Base-by-base conservation (phyloP, 768 basidiomycete genomes). In the Gautieria morchelliformis region DNA sequence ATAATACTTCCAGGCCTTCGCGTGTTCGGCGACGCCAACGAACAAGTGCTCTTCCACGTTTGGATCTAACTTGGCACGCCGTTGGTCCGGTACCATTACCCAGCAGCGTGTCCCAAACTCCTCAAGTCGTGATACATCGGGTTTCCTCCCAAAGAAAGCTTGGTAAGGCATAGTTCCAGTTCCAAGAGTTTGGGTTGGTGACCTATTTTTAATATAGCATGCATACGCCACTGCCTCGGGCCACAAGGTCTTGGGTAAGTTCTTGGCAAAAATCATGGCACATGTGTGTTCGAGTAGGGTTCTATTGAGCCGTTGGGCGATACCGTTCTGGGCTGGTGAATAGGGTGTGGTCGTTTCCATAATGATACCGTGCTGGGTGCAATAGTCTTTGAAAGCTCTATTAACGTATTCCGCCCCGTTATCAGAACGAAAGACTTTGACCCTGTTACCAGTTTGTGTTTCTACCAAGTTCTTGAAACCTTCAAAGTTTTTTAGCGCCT, bases 301-400 rank as follows among this genome's bases (percentile, higher is more conserved):
- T 17, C 27, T 51, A 37, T 52, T 51, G 6, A 40, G 5, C 1
- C 37, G 46, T 46, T 58, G 49, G 1, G n/a, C 58, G 60, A 65
- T 3, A 65, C 67, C 70, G 56, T 75, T 76, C 32, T 75, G 71
- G 0, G 68, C 61, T 0, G 71, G 71, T 7, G 70, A 69, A 33
- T 75, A 73, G 4, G 71, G 74, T 3, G 65, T 66, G 0, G 68
- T 71, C 0, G 60, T 63, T 15, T 75, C 66, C 0, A 72, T 58
- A 0, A 63, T 62, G 7, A 73, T 72, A 0, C 73, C 71, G 1
- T 63, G 58, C 0, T 50, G 4, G 0, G 37, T 53, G 24, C 64
- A 64, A 60, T 67, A 71, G 0, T 47, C 15, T 37, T 59, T 62
- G 11, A 70, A 39, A 4, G 59, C 48, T 0, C 48, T 47, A 30